A percentile compares a stretch with the other conserved stretches of the same genome.
phyloP scores from a whole-genome alignment of 768 basidiomycete genomes.

The Collybiopsis luxurians region DNA sequence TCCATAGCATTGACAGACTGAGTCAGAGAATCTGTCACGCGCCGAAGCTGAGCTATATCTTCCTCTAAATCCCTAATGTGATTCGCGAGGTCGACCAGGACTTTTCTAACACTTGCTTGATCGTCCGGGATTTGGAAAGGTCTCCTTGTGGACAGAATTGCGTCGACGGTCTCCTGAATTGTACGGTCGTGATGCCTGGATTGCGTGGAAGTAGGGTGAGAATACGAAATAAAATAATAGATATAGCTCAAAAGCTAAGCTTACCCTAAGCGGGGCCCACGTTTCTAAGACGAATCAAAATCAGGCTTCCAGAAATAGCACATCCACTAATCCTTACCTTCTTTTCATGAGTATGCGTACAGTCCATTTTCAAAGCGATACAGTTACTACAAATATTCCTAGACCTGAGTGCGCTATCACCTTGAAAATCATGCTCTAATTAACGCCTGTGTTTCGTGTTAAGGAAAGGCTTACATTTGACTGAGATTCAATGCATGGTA shows the following conservation, averaged over 20 bases:
- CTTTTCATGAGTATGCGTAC: conserved; percentile 41
- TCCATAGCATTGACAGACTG: too few species aligned
- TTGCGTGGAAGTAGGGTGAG: conserved; percentile 20
- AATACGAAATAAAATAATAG: background rate
- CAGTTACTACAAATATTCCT: conserved; percentile 42
- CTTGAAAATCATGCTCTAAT: conserved; percentile 12
- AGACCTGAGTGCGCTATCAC: conserved; percentile 44
- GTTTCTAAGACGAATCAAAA: conserved; percentile 12
- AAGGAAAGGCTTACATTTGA: too few species aligned
- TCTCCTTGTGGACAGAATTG: background rate
- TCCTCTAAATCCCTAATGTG: background rate
- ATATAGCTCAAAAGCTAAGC: too few species aligned
- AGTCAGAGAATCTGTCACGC: too few species aligned
- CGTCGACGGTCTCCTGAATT: background rate
- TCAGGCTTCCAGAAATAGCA: background rate
- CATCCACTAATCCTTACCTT: conserved; percentile 15
- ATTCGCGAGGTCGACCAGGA: background rate
- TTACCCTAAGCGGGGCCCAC: conserved; percentile 39
- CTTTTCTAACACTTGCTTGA: background rate
- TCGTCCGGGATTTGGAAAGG: background rate
- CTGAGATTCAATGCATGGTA: too few species aligned
- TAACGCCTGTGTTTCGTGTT: too few species aligned
- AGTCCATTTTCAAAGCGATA: conserved; percentile 36
- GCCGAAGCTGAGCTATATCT: background rate
- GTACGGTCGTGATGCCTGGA: background rate